Evolutionary conservation across 768 basidiomycete species (phyloP).

Genomic region (Pholiota molesta): DNA sequence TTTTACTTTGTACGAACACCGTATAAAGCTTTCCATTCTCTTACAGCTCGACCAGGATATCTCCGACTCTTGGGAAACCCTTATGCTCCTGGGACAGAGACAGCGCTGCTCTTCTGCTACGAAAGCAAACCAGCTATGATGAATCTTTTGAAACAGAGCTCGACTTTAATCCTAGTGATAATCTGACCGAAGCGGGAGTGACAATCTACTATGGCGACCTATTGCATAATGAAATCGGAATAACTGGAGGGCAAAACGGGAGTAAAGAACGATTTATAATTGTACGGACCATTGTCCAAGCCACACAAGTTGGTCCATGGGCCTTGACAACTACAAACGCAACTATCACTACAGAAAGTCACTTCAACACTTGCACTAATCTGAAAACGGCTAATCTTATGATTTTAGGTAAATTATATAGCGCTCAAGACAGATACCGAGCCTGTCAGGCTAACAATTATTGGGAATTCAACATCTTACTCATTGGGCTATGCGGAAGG

Average conservation of each 20-base stretch:
- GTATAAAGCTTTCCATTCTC: slow-evolving; percentile 4
- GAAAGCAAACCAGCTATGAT: not conserved
- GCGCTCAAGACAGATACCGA: not conserved
- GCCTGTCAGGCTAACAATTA: not conserved
- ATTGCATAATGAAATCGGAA: slow-evolving; percentile 4
- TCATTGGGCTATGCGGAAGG: not conserved
- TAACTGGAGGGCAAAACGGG: not conserved
- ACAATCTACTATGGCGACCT: slow-evolving; percentile 3
- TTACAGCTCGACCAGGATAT: not conserved
- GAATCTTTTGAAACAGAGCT: not conserved
- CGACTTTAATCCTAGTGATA: not conserved
- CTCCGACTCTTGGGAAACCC: not conserved
- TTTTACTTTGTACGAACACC: slow-evolving; percentile 4
- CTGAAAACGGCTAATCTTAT: not conserved
- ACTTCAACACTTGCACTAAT: too few species aligned
- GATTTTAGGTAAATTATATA: not conserved
- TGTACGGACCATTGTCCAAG: slow-evolving; percentile 1
- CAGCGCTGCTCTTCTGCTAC: not conserved
- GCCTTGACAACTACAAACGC: slow-evolving; percentile 6
- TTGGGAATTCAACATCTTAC: slow-evolving; percentile 1
- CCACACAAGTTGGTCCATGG: slow-evolving; percentile 4
- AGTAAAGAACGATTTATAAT: not conserved
- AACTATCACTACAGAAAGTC: not conserved
- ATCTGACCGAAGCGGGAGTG: slow-evolving; percentile 4
- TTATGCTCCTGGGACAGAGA: slow-evolving; percentile 3